phyloP scores from a whole-genome alignment of 768 basidiomycete genomes.

The Agaricus subrufescens region DNA sequence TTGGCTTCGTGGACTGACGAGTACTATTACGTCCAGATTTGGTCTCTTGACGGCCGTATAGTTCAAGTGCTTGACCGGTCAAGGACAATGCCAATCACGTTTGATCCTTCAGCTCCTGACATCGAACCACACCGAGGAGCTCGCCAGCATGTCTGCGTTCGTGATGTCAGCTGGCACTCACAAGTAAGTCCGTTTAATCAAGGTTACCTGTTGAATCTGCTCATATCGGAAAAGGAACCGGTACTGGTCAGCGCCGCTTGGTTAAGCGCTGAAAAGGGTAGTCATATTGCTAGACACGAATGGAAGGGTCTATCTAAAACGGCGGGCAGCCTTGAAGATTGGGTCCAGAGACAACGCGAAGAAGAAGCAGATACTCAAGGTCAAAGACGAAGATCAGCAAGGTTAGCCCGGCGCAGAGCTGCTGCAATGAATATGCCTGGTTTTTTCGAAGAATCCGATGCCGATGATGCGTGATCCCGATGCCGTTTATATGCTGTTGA shows the following conservation, averaged over 20 bases:
- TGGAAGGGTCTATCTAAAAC: slow-evolving; percentile 91
- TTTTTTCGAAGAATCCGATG: background rate
- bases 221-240: slow-evolving; percentile 54
- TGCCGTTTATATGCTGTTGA: background rate
- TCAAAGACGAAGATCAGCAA: slow-evolving; percentile 21
- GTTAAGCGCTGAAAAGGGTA: slow-evolving; percentile 62
- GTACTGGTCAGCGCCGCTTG: slow-evolving; percentile 91
- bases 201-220: background rate
- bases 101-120: slow-evolving; percentile 67
- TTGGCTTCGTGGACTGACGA: background rate
- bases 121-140: slow-evolving; percentile 23
- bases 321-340: slow-evolving; percentile 64
- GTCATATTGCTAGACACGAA: slow-evolving; percentile 87
- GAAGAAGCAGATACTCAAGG: slow-evolving; percentile 17
- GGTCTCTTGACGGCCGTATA: slow-evolving; percentile 87
- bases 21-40: slow-evolving; percentile 55
- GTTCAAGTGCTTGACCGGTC: slow-evolving; percentile 83
- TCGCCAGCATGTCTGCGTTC: slow-evolving; percentile 53
- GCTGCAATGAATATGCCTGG: slow-evolving; percentile 9
- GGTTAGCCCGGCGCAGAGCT: slow-evolving; percentile 6
- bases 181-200: slow-evolving; percentile 37
- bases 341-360: slow-evolving; percentile 48
- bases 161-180: slow-evolving; percentile 95
- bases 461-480: slow-evolving; percentile 5
- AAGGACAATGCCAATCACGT: slow-evolving; percentile 62